Conservation (phyloP, 73 alveolate genomes). For the Paramecium tetraurelia region DNA sequence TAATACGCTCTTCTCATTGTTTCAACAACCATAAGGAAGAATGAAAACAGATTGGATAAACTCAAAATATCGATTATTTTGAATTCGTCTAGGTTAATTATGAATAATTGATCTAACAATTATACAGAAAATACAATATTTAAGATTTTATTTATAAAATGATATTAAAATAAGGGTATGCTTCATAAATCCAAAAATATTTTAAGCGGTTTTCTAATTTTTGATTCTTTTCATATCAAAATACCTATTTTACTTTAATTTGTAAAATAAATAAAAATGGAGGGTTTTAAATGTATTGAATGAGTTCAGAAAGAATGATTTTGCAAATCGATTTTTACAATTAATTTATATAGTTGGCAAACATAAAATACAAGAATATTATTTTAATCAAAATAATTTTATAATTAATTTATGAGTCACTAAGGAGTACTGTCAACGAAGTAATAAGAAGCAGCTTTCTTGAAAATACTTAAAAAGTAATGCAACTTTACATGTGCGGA, state of each 20-base stretch:
- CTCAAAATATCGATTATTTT: not conserved
- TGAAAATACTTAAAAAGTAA: constrained; percentile 61
- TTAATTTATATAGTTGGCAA: not conserved
- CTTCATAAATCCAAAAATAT: no score
- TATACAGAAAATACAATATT: not conserved
- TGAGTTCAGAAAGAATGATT: not conserved
- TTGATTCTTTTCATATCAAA: not conserved
- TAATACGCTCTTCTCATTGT: not conserved
- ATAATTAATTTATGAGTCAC: constrained; percentile 36
- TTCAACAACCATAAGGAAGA: not conserved
- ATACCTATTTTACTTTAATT: not conserved
- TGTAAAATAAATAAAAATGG: not conserved
- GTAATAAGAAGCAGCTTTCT: constrained; percentile 21
- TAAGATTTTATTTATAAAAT: not conserved
- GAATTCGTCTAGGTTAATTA: not conserved
- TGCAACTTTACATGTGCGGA: constrained; percentile 79
- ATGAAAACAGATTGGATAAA: constrained; percentile 17
- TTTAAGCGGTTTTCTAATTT: not conserved
- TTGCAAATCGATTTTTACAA: not conserved
- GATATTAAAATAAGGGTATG: not conserved
- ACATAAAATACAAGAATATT: not conserved
- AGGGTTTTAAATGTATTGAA: not conserved
- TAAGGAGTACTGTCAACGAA: not conserved
- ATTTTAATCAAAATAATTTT: not conserved
- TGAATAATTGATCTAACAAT: not conserved